Base-by-base conservation (phyloP, 495 filamentous ascomycete species). In the Xylaria castorea region DNA sequence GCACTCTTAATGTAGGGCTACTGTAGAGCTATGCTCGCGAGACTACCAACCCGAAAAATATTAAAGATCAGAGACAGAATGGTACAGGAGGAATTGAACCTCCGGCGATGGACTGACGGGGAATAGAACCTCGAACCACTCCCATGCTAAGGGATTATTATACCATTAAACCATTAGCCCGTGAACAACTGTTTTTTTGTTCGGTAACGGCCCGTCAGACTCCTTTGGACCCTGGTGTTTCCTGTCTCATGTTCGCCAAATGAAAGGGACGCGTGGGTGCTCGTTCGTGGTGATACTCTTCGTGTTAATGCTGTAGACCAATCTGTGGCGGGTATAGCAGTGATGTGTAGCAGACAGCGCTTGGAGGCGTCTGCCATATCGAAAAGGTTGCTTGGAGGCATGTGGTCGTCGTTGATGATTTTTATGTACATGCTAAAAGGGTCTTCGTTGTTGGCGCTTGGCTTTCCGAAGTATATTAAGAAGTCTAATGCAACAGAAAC, bases 91-190 rank as follows among this genome's bases (percentile, higher is more conserved):
- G 61, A 64, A 64, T 64, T 64, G 36, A 64, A 72, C 70, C 70
- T 38, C 70, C 70, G 44, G 32, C 7, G 18, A 1, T 81, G 80
- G 80, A 81, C 80, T 80, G 82, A 85, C 85, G 81, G 85, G 85
- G 83, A 87, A 87, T 87, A 84, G 85, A 87, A 87, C 84, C 85
- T 85, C 82, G 84, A 85, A 87, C 85, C 84, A 85, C 85, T 82
- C 83, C 83, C 83, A 72, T 72, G 70, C 70, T 72, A 72, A 72
- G 70, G 70, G 70, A 72, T 63, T 72, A 67, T 72, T 72, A 72
- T 67, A 72, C 70, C 70, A 67, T 63, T 71, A 71, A 71, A 71
- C 69, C 69, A 71, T 60, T 65, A 71, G 69, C 69, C 69, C 69
- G 69, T 69, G 66, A 53, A 42, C 12, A 14, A 5, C 0, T 44